These are phyloP conservation scores for Alternaria novae-zelandiae DNA, from an alignment of 2,329 filamentous ascomycete genomes.

Conservation along the genomic window DNA sequence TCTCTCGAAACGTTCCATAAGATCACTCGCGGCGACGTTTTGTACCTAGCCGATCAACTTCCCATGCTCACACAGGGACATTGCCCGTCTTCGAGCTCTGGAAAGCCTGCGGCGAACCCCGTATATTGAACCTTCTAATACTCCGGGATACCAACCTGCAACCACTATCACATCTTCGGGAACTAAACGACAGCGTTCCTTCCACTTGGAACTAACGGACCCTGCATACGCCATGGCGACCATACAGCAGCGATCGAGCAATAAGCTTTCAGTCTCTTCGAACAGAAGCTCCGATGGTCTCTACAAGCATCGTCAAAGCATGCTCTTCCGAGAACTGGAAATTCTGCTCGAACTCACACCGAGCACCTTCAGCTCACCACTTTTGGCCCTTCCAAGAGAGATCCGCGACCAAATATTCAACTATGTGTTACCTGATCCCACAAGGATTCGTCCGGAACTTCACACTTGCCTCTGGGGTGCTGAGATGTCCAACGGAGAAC, in stretches of 20 bases:
- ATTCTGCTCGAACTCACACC: constrained; percentile 43
- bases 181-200: not conserved
- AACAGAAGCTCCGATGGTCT: constrained; percentile 33
- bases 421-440: constrained; percentile 32
- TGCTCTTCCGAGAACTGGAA: constrained; percentile 43
- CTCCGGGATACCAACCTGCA: not conserved
- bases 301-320: constrained; percentile 40
- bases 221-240: constrained; percentile 17
- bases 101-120: not conserved
- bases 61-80: not conserved
- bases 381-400: constrained; percentile 41
- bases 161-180: constrained; percentile 2
- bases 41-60: not conserved
- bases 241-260: constrained; percentile 20
- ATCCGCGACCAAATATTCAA: constrained; percentile 36
- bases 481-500: constrained; percentile 41
- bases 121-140: not conserved
- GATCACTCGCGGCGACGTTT: not conserved
- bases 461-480: constrained; percentile 46
- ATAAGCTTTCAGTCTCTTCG: constrained; percentile 34
- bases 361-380: constrained; percentile 38
- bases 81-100: not conserved
- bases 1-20: constrained; percentile 10
- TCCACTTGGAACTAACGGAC: not conserved
- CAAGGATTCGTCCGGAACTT: constrained; percentile 31